Evolutionary conservation across 2,329 filamentous ascomycete genomes (phyloP).

Genomic region (Pseudogymnoascus sp.): DNA sequence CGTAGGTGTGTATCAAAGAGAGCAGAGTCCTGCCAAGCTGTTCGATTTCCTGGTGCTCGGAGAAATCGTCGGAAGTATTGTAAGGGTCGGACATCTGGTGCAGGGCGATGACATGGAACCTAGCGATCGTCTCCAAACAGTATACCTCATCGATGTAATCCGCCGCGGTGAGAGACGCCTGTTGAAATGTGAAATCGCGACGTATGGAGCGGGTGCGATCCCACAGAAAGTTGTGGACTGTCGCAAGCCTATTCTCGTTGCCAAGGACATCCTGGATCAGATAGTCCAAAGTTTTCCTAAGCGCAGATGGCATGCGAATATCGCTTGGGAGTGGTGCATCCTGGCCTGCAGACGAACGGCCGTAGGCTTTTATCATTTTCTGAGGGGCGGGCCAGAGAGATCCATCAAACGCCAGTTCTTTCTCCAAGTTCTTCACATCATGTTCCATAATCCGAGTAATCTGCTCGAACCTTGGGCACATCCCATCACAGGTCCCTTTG

Average conservation of each 20-base stretch:
- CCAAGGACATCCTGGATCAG: slow-evolving; percentile 53
- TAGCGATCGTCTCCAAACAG: slow-evolving; percentile 57
- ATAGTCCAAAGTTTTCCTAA: slow-evolving; percentile 56
- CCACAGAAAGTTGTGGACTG: slow-evolving; percentile 59
- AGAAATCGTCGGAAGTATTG: slow-evolving; percentile 52
- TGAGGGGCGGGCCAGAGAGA: slow-evolving; percentile 40
- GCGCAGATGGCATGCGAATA: slow-evolving; percentile 52
- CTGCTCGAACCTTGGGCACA: slow-evolving; percentile 63
- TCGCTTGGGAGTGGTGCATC: slow-evolving; percentile 63
- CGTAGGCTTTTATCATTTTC: slow-evolving; percentile 60
- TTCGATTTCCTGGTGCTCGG: slow-evolving; percentile 60
- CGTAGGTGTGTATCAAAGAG: slow-evolving; percentile 59
- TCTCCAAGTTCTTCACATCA: slow-evolving; percentile 51
- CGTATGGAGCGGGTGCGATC: slow-evolving; percentile 61
- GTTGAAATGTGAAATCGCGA: slow-evolving; percentile 61
- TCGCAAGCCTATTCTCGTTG: slow-evolving; percentile 46
- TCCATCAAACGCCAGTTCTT: slow-evolving; percentile 34
- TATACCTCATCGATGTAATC: slow-evolving; percentile 52
- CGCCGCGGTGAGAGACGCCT: slow-evolving; percentile 45
- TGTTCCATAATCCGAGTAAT: slow-evolving; percentile 55
- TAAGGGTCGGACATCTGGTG: slow-evolving; percentile 55
- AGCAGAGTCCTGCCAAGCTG: slow-evolving; percentile 59
- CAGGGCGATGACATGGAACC: slow-evolving; percentile 59
- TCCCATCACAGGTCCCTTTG: slow-evolving; percentile 61
- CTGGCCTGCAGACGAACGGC: slow-evolving; percentile 60